Evolutionary conservation across 306 rosid species (phyloP), one percentile per base, ranked within the genome.

Genomic region (Glycyrrhiza uralensis): DNA sequence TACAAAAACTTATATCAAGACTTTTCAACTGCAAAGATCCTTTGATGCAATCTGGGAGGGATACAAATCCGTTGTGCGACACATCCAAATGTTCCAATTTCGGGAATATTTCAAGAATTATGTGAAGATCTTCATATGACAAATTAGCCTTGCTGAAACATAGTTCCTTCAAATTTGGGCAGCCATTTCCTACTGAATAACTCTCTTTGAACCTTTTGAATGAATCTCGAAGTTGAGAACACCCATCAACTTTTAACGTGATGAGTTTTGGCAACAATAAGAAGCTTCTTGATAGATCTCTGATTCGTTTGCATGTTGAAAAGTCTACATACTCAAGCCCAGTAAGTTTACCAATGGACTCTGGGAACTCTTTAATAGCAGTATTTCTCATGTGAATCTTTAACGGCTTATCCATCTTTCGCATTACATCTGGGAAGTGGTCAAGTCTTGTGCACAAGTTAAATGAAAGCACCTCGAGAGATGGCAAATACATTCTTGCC

Each of bases 331-430:
- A 7, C 33, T 23, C 26, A 35, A 61, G 63, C 19, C 71, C 38
- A 3, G 30, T 33, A 8, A 74, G 71, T 1, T 61, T 47, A 14
- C 63, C 29, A 62, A 62, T 61, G 62, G 71, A 61, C 5, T 38
- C 0, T 11, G 78, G 78, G 11, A 76, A 47, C 14, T 76, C 46
- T 23, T 56, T 22, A n/a, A 76, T 44, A 32, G 75, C 69, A 45
- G 75, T 56, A 4, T 35, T 15, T 6, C 0, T 11, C 59, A 51
- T 24, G 9, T 9, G 22, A 49, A 61, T 14, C 24, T n/a, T 28
- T 6, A n/a, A 22, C 12, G 36, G 78, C 18, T 2, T 28, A 23
- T 49, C 32, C 71, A 62, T 74, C 10, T 15, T 36, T 36, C 11
- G 19, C 5, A 14, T 8, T 23, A 61, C 24, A 2, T 67, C 2